Evolutionary conservation across 2,329 filamentous ascomycete genomes (phyloP), one percentile per base, ranked within the genome.

Genomic region (Moelleriella libera): DNA sequence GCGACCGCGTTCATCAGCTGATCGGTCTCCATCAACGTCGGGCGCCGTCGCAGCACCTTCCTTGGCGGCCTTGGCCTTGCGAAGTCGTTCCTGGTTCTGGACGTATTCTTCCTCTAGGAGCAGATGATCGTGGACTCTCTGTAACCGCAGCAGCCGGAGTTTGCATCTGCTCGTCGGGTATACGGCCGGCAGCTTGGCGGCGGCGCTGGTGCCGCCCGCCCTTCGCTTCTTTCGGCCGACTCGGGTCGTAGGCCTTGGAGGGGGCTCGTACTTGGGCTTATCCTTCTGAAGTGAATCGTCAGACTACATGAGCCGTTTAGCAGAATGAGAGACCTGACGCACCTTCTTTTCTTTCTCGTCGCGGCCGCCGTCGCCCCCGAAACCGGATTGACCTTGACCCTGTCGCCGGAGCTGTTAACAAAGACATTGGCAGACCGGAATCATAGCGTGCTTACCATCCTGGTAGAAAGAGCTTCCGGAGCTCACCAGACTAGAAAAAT

Each of bases 221-320:
- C 87, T 96, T 78, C 89, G 90, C 85, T 98, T 98, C 84, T 94
- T 96, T 62, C 90, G 87, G 51, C 92, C 92, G 64, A 98, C 84
- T 65, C 92, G 87, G 55, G 92, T 97, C 52, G 92, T 98, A 53
- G 92, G 92, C 61, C 90, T 84, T 67, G 92, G 92, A 57, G 92
- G 92, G 54, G 92, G 92, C 69, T 98, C 92, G 75, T 98, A 98
- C 85, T 95, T 97, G 64, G 92, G 92, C 83, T 98, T 98, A 53
- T 98, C 90, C 78, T 98, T 97, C 90, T 95, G 60, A 57, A 51
- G 39, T 30, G 43, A 50, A 3, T 11, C 47, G 49, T 64, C 52
- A 62, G 53, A 7, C 7, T 12, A 28, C 29, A 46, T n/a, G 3
- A 11, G 9, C 29, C 3, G 4, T 3, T 8, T 29, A 10, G 28